phyloP scores from a whole-genome alignment of 805 yeast species.

The Hyphopichia homilentoma region DNA sequence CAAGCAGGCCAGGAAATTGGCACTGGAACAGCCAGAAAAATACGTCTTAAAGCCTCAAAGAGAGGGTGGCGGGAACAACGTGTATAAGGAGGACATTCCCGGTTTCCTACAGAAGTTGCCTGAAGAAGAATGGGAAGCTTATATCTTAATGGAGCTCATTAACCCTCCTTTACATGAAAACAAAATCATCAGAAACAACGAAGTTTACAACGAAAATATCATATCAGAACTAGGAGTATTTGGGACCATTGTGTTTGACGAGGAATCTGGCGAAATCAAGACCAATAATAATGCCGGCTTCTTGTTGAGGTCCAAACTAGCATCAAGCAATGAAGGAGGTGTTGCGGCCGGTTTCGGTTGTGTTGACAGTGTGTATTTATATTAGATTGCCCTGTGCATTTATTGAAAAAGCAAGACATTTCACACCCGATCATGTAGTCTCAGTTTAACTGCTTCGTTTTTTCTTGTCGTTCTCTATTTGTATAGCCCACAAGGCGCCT shows the following conservation, averaged over 20 bases:
- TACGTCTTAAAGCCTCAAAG: slow-evolving; percentile 95
- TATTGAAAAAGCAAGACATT: too few relatives aligned
- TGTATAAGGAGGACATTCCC: slow-evolving; percentile 85
- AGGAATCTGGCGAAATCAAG: slow-evolving; percentile 49
- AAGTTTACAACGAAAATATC: slow-evolving; percentile 64
- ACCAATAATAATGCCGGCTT: slow-evolving; percentile 76
- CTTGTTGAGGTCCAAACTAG: slow-evolving; percentile 83
- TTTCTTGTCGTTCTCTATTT: slow-evolving; percentile 15
- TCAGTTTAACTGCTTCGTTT: too few relatives aligned
- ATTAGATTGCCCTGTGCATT: too few relatives aligned
- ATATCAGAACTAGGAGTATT: slow-evolving; percentile 90
- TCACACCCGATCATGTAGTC: too few relatives aligned
- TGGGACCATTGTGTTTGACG: slow-evolving; percentile 78
- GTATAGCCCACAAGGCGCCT: slow-evolving; percentile 61
- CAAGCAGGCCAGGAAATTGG: slow-evolving; percentile 56
- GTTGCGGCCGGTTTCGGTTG: slow-evolving; percentile 99
- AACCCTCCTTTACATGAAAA: slow-evolving; percentile 69
- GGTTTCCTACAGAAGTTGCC: slow-evolving; percentile 50
- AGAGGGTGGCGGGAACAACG: slow-evolving; percentile 98
- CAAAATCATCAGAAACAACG: slow-evolving; percentile 64
- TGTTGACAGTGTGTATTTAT: slow-evolving; percentile 75
- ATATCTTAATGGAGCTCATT: slow-evolving; percentile 91
- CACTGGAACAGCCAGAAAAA: slow-evolving; percentile 60
- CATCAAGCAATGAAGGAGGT: slow-evolving; percentile 92
- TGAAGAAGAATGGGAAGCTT: slow-evolving; percentile 80